phyloP scores from a whole-genome alignment of 2,329 filamentous ascomycete genomes.

The Lachnellula cervina region DNA sequence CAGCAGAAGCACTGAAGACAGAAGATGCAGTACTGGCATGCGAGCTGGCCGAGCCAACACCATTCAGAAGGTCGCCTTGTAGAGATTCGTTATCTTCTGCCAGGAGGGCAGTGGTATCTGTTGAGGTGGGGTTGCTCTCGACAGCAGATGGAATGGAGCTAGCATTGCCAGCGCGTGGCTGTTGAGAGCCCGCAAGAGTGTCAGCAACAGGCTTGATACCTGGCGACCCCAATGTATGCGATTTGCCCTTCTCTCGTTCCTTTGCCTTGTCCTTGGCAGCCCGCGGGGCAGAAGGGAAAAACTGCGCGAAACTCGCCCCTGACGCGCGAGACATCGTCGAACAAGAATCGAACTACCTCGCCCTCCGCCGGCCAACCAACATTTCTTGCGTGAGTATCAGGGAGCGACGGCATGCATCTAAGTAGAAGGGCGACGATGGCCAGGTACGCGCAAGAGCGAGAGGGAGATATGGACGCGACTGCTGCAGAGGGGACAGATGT shows the following conservation, averaged over 20 bases:
- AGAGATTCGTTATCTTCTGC: constrained; percentile 54
- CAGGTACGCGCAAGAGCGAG: constrained; percentile 21
- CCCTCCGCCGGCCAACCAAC: constrained; percentile 28
- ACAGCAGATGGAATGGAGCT: constrained; percentile 12
- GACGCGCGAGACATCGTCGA: constrained; percentile 73
- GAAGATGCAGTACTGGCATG: constrained; percentile 67
- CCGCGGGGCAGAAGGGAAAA: constrained; percentile 71
- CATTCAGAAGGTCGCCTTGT: constrained; percentile 63
- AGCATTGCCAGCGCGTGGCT: constrained; percentile 28
- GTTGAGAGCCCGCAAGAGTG: constrained; percentile 17
- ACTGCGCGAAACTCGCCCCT: constrained; percentile 76
- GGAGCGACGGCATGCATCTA: constrained; percentile 26
- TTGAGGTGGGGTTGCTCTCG: background rate
- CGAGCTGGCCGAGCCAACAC: constrained; percentile 68
- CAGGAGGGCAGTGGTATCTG: constrained; percentile 18
- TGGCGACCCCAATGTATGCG: constrained; percentile 26
- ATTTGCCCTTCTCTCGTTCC: constrained; percentile 57
- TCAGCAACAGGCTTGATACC: constrained; percentile 30
- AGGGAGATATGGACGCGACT: constrained; percentile 18
- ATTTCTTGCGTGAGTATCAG: constrained; percentile 24
- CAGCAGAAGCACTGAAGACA: constrained; percentile 51
- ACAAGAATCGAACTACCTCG: constrained; percentile 31
- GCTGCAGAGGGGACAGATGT: constrained; percentile 16
- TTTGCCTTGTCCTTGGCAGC: constrained; percentile 50
- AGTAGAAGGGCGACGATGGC: constrained; percentile 13